These are phyloP conservation scores for Metschnikowia bowlesiae DNA, from an alignment of 805 yeast genomes.

Conservation along the genomic window DNA sequence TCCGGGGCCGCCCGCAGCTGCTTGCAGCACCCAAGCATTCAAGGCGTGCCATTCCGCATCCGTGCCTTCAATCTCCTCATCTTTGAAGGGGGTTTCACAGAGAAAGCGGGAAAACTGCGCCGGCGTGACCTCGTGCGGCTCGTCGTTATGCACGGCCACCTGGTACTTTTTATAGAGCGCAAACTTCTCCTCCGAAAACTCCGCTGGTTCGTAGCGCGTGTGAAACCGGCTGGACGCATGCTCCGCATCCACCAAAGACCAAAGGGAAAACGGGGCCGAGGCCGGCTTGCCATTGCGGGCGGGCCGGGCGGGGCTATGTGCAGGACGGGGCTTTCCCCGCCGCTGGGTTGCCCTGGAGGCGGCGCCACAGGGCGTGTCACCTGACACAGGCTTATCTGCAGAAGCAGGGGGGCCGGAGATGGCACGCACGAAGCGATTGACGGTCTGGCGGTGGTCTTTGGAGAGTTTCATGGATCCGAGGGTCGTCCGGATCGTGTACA, in stretches of 20 bases:
- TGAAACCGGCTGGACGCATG: slow-evolving; percentile 28
- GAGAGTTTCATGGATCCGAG: slow-evolving; percentile 41
- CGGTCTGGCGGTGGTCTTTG: slow-evolving; percentile 63
- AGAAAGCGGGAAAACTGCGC: slow-evolving; percentile 59
- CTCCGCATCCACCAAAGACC: slow-evolving; percentile 37
- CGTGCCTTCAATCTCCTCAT: slow-evolving; percentile 21
- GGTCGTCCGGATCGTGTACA: slow-evolving; percentile 70
- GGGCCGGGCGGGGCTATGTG: neutral
- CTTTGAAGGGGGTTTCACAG: slow-evolving; percentile 61
- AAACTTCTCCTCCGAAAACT: slow-evolving; percentile 55
- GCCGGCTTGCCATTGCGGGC: neutral
- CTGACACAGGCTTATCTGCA: no score
- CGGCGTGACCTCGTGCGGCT: slow-evolving; percentile 39
- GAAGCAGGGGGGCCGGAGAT: slow-evolving; percentile 19
- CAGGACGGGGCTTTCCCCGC: no score
- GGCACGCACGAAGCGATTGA: slow-evolving; percentile 55
- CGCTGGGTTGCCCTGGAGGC: no score
- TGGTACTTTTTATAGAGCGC: slow-evolving; percentile 67
- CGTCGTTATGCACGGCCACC: slow-evolving; percentile 61
- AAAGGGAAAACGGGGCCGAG: neutral
- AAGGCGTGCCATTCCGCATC: slow-evolving; percentile 36
- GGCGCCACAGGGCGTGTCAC: no score
- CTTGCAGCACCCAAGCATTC: slow-evolving; percentile 36
- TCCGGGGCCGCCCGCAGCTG: slow-evolving; percentile 13
- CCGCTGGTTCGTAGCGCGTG: slow-evolving; percentile 52